Conservation (phyloP, 176 grass and related monocot species). For the Neostapfia colusana region DNA sequence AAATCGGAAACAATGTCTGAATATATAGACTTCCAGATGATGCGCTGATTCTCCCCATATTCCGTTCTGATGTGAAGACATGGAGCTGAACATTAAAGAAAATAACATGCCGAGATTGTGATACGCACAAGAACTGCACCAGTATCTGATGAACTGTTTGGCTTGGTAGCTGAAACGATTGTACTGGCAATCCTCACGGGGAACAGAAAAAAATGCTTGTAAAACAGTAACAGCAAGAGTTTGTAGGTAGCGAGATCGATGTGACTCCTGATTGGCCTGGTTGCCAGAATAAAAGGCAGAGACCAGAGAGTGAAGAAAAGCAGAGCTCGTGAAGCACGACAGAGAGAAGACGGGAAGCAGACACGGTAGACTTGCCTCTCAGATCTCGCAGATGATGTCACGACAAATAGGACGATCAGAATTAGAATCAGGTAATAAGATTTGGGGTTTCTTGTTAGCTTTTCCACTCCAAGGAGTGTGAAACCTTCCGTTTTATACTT, state of each 20-base stretch:
- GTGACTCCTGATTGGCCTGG: neutral
- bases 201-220: neutral
- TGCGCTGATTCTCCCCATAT: neutral
- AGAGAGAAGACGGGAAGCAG: neutral
- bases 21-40: neutral
- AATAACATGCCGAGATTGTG: neutral
- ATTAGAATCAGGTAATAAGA: no score
- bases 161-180: neutral
- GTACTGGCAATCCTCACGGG: neutral
- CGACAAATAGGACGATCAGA: no score
- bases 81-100: neutral
- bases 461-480: no score
- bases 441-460: no score
- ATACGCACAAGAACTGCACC: neutral
- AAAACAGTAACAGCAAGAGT: neutral
- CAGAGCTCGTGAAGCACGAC: neutral
- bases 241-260: neutral
- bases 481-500: no score
- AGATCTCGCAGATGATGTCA: no score
- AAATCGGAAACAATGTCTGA: neutral
- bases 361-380: neutral
- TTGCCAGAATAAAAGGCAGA: constrained; percentile 1
- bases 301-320: neutral
- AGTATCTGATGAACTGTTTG: neutral
- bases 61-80: neutral